phyloP scores from a whole-genome alignment of 192 early-diverging fungal species.

The Dissophora ornata region DNA sequence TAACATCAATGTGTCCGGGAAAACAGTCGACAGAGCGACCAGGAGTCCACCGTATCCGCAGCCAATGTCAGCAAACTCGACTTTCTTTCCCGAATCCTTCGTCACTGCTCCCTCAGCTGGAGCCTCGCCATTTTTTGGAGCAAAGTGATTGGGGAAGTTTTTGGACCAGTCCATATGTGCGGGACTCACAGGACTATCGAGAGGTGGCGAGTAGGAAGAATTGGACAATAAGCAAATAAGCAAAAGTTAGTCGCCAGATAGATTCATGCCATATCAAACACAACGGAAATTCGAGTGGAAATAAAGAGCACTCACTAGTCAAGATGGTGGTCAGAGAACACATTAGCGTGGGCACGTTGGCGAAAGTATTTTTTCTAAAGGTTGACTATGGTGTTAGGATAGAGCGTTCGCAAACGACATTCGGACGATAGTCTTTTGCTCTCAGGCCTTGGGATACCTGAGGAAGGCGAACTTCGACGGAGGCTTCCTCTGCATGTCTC shows the following conservation, averaged over 20 bases:
- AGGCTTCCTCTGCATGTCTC: conserved; percentile 29
- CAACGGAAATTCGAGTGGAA: not conserved
- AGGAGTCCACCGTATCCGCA: conserved; percentile 98
- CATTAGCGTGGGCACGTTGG: conserved; percentile 96
- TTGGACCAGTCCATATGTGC: conserved; percentile 89
- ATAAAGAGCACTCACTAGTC: conserved; percentile 74
- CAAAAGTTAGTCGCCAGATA: not conserved
- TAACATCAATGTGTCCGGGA: conserved; percentile 91
- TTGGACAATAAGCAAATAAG: not conserved
- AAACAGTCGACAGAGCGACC: conserved; percentile 88
- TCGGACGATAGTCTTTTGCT: not conserved
- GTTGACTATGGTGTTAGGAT: not conserved
- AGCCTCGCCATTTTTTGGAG: conserved; percentile 46
- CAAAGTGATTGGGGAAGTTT: conserved; percentile 81
- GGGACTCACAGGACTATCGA: conserved; percentile 77
- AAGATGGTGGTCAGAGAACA: conserved; percentile 94
- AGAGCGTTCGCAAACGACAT: too few species aligned
- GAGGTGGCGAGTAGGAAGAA: not conserved
- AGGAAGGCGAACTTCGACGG: conserved; percentile 29
- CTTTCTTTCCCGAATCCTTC: conserved; percentile 59
- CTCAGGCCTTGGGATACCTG: conserved; percentile 18
- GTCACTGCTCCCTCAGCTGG: conserved; percentile 24
- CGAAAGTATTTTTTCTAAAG: conserved; percentile 84
- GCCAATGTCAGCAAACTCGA: conserved; percentile 98
- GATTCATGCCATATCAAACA: not conserved